Conservation (phyloP, 2,329 filamentous ascomycete genomes). For the Pseudogymnoascus sp. region DNA sequence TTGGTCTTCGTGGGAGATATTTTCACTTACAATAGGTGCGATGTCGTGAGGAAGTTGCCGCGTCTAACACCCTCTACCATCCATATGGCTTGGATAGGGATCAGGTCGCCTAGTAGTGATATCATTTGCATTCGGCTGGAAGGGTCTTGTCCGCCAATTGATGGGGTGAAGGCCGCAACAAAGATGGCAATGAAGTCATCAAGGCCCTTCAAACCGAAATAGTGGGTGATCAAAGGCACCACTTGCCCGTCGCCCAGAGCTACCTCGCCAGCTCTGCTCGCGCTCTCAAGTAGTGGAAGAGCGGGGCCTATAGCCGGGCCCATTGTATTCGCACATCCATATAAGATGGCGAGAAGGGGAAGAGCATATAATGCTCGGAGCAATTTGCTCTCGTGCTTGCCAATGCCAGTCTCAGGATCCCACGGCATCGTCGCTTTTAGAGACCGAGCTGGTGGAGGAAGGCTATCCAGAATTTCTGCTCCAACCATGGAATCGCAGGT, state of each 20-base stretch:
- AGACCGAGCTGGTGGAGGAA: slow-evolving; percentile 22
- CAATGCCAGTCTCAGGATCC: slow-evolving; percentile 23
- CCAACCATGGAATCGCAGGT: slow-evolving; percentile 17
- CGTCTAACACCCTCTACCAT: slow-evolving; percentile 24
- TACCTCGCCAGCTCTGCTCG: slow-evolving; percentile 4
- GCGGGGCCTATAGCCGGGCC: slow-evolving; percentile 10
- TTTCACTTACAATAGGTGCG: slow-evolving; percentile 17
- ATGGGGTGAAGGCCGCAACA: slow-evolving; percentile 19
- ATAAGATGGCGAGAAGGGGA: slow-evolving; percentile 13
- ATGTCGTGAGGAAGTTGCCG: slow-evolving; percentile 23
- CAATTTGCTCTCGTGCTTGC: slow-evolving; percentile 21
- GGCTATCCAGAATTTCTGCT: slow-evolving; percentile 23
- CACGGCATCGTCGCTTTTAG: slow-evolving; percentile 23
- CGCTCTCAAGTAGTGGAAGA: slow-evolving; percentile 16
- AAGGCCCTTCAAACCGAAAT: slow-evolving; percentile 14
- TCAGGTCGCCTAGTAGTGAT: slow-evolving; percentile 22
- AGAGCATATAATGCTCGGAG: slow-evolving; percentile 20
- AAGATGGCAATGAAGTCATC: slow-evolving; percentile 17
- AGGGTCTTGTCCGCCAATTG: slow-evolving; percentile 15
- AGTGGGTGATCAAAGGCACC: slow-evolving; percentile 13
- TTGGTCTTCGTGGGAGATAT: not conserved
- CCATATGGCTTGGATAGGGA: slow-evolving; percentile 24
- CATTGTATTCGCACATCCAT: not conserved
- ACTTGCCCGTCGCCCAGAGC: slow-evolving; percentile 6
- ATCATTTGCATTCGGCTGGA: slow-evolving; percentile 17